Evolutionary conservation across 495 filamentous ascomycete species (phyloP).

Genomic region (Penicillium simplicissimum): DNA sequence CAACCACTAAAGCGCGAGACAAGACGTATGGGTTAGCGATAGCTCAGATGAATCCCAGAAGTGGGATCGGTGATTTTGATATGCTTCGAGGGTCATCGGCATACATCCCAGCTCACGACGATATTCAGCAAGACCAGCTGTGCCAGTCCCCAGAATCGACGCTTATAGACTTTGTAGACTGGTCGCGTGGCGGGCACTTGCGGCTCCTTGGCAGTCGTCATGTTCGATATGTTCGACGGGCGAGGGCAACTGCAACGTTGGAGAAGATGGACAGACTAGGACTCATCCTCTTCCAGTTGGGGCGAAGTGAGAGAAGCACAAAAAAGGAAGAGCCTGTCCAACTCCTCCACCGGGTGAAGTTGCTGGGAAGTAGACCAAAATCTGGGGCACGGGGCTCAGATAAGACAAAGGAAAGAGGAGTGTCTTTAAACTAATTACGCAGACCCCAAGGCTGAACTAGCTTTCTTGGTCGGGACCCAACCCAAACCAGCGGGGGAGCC

Average conservation of each 20-base stretch:
- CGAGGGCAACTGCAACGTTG: not conserved
- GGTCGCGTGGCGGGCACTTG: conserved; percentile 25
- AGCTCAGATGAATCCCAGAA: not conserved
- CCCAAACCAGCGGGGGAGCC: not conserved
- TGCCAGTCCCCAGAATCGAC: conserved; percentile 83
- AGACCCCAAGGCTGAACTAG: not conserved
- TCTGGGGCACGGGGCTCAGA: not conserved
- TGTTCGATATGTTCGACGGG: conserved; percentile 3
- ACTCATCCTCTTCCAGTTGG: not conserved
- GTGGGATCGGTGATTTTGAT: not conserved
- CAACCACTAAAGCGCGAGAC: conserved; percentile 65
- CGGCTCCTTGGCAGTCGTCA: conserved; percentile 9
- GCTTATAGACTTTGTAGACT: conserved; percentile 78
- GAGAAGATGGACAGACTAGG: not conserved
- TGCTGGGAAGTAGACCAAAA: not conserved
- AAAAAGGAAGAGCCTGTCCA: not conserved
- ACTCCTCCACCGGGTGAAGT: not conserved
- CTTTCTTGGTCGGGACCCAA: not conserved
- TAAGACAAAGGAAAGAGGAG: not conserved
- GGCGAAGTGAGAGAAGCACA: not conserved
- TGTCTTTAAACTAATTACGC: not conserved
- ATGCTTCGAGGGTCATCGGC: conserved; percentile 31
- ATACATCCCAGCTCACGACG: conserved; percentile 92
- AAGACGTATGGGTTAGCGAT: not conserved
- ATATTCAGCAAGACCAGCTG: conserved; percentile 89